Evolutionary conservation across 2,329 filamentous ascomycete genomes (phyloP), one percentile per base, ranked within the genome.

Genomic region (Orbilia oligospora): DNA sequence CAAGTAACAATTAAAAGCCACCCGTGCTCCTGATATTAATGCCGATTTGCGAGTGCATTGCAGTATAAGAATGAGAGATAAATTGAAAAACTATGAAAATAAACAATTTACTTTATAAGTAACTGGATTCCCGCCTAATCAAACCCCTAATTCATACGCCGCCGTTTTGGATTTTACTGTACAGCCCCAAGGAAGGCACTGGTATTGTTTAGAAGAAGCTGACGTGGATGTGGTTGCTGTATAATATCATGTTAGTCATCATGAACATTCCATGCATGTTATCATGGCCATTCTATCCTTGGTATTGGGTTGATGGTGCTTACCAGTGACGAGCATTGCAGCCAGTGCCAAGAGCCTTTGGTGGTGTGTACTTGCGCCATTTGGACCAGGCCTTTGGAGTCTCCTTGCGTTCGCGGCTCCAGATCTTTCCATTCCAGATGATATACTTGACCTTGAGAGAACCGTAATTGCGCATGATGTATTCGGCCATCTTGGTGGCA

Each of bases 391-490:
- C 73, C 79, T 82, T 84, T 44, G 84, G 83, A 10, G 64, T 71
- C 22, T 81, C 76, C 48, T 86, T 85, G 46, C 81, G 79, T 27
- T 82, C 82, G 3, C 84, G 81, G 63, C 83, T 84, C 86, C 86
- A 87, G 81, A 87, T 87, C 76, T 83, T 84, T 82, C 87, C 86
- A 18, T 80, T 77, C 86, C 86, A 87, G 80, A 87, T 87, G 58
- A 87, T 84, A 76, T 87, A 87, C 81, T 86, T 87, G 80, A 87
- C 81, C 71, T 85, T 84, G 6, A 87, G 83, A 4, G 82, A 41
- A 27, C 53, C 80, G 14, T 84, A 83, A 78, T 87, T 86, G 36
- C 84, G 84, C 86, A 87, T 87, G 24, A 86, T 83, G 86, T 86
- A 87, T 81, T 87, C 86, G 0, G 86, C 87, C 38, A 87, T 86